Conservation (phyloP, 371 early-diverging fungal genomes). For the Cokeromyces recurvatus region DNA sequence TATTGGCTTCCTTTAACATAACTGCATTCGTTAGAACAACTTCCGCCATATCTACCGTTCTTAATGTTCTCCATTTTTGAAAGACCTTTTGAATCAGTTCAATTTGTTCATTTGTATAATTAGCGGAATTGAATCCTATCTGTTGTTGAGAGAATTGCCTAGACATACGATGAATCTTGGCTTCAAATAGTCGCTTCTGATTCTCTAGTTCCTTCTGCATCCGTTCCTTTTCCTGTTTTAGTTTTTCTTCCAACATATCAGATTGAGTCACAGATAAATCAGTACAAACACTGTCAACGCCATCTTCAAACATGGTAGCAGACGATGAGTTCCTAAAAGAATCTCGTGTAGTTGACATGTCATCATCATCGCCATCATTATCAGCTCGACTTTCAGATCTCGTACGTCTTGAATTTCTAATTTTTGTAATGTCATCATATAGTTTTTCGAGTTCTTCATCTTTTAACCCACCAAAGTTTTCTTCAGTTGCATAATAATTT, state of each 20-base stretch:
- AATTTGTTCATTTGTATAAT: slow-evolving; percentile 43
- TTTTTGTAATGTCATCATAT: slow-evolving; percentile 53
- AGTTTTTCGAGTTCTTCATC: slow-evolving; percentile 59
- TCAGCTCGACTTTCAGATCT: slow-evolving; percentile 53
- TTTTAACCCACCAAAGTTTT: slow-evolving; percentile 44
- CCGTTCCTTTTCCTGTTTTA: slow-evolving; percentile 49
- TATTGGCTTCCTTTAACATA: slow-evolving; percentile 83
- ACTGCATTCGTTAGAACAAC: slow-evolving; percentile 65
- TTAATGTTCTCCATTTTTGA: slow-evolving; percentile 55
- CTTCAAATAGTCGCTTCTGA: slow-evolving; percentile 45
- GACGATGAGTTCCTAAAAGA: slow-evolving; percentile 38
- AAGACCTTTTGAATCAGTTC: slow-evolving; percentile 48
- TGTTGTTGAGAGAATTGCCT: slow-evolving; percentile 38
- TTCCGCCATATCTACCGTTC: slow-evolving; percentile 72
- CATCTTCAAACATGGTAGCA: slow-evolving; percentile 33
- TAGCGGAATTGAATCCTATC: slow-evolving; percentile 19
- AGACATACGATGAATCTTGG: slow-evolving; percentile 43
- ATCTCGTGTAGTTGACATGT: slow-evolving; percentile 44
- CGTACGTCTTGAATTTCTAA: slow-evolving; percentile 47
- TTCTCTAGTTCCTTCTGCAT: slow-evolving; percentile 51
- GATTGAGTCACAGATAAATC: slow-evolving; percentile 28
- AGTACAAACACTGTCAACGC: slow-evolving; percentile 42
- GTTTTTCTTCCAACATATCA: slow-evolving; percentile 45
- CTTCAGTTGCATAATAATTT: slow-evolving; percentile 42
- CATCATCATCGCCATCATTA: slow-evolving; percentile 32